Base-by-base conservation (phyloP, 2,329 filamentous ascomycete species). In the Scedosporium apiospermum region DNA sequence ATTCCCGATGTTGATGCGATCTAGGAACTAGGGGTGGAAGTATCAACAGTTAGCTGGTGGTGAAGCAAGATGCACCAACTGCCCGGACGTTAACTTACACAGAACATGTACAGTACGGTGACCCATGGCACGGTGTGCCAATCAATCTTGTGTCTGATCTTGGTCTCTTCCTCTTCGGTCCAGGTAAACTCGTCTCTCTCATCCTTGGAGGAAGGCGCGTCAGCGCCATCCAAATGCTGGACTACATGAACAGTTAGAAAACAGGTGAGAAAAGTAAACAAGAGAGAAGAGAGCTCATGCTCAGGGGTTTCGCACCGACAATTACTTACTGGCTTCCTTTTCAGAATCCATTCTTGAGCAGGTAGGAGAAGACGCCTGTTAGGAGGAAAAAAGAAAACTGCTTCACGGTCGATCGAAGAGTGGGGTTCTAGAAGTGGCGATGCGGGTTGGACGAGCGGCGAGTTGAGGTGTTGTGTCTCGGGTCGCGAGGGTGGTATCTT, bases 1-100 rank as follows among this genome's bases (percentile, higher is more conserved):
- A 70, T 84, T 84, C 64, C 82, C 88, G 44, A 90, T 85, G 69
- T 90, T 90, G n/a, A 87, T 88, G 51, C 88, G 80, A 71, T 90
- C 88, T 59, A 82, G 76, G 64, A 81, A 82, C 1, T 59, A 46
- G 6, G 53, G 3, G 53, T 23, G n/a, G n/a, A 14, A 4, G 30
- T 6, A 23, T 42, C n/a, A 34, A 4, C 18, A 9, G 62, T 12
- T 42, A 14, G 16, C 38, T 23, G 3, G 55, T 16, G n/a, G 23
- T 23, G 14, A 34, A 6, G 27, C 2, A n/a, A 10, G 58, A 5
- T 6, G n/a, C n/a, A 18, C 12, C 10, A 18, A 27, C 12, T 58
- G 23, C 23, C 6, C 12, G 57, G 14, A n/a, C 23, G n/a, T 16
- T 16, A 27, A 63, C 80, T 71, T 67, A 82, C 81, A 68, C 80